These are phyloP conservation scores for Gossypium lobatum DNA, from an alignment of 441 rosid species.

Conservation along the genomic window DNA sequence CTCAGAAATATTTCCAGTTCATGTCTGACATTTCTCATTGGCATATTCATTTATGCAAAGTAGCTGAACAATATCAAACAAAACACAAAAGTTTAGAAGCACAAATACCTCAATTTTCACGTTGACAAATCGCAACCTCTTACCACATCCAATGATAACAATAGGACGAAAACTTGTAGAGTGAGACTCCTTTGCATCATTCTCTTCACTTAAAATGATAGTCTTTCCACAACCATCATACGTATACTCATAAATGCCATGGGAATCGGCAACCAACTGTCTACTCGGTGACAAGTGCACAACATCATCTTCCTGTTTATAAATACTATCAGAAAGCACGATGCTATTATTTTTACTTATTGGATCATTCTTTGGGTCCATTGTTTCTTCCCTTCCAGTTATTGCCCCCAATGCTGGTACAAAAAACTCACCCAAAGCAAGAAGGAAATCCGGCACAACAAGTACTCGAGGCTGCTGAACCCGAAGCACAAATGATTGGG, in stretches of 20 bases:
- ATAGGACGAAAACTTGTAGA: slow-evolving; percentile 57
- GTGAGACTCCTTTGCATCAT: slow-evolving; percentile 42
- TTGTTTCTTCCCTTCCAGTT: slow-evolving; percentile 88
- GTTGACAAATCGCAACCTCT: slow-evolving; percentile 82
- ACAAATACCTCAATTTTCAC: slow-evolving; percentile 81
- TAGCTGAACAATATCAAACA: slow-evolving; percentile 10
- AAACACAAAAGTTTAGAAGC: slow-evolving; percentile 10
- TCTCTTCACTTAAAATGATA: slow-evolving; percentile 58
- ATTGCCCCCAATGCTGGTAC: slow-evolving; percentile 88
- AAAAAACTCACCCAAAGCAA: slow-evolving; percentile 90
- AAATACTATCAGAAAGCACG: slow-evolving; percentile 60
- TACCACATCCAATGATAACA: slow-evolving; percentile 84
- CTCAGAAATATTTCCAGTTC: background rate
- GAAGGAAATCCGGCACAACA: slow-evolving; percentile 97
- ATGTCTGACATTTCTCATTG: background rate
- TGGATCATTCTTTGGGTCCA: slow-evolving; percentile 95
- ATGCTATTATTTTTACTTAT: slow-evolving; percentile 63
- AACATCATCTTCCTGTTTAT: slow-evolving; percentile 73
- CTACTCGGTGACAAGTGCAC: slow-evolving; percentile 79
- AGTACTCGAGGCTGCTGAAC: slow-evolving; percentile 95
- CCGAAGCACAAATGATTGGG: slow-evolving; percentile 83
- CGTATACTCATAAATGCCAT: slow-evolving; percentile 73
- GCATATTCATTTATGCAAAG: background rate
- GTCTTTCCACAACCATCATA: slow-evolving; percentile 94
- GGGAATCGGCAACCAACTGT: slow-evolving; percentile 78